These are phyloP conservation scores for Brassica nigra DNA, from an alignment of 345 rosid genomes.

Conservation along the genomic window DNA sequence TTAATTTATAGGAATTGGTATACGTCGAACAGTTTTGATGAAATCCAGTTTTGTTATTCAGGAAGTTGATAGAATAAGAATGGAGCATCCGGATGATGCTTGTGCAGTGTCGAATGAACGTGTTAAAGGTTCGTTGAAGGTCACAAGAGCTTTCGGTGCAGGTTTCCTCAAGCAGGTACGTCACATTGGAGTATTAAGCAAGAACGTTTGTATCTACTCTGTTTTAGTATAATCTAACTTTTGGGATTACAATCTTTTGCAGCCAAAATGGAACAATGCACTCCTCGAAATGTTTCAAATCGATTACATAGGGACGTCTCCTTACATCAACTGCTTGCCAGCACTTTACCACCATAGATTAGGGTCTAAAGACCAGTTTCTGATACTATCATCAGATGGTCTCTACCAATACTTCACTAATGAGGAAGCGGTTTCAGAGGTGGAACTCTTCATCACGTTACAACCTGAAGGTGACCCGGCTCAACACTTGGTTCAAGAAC, in stretches of 20 bases:
- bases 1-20: background rate
- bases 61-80: conserved; percentile 86
- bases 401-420: conserved; percentile 93
- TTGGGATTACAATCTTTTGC: conserved; percentile 37
- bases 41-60: conserved; percentile 38
- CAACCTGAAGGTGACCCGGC: conserved; percentile 99
- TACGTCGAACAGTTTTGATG: background rate
- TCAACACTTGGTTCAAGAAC: conserved; percentile 88
- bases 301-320: conserved; percentile 77
- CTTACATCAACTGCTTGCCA: conserved; percentile 82
- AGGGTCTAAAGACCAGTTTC: conserved; percentile 77
- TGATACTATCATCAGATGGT: conserved; percentile 88
- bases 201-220: background rate
- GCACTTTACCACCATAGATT: conserved; percentile 83
- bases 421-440: conserved; percentile 90
- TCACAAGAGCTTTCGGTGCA: conserved; percentile 96
- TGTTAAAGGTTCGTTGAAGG: conserved; percentile 92
- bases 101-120: conserved; percentile 75
- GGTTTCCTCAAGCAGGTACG: conserved; percentile 96
- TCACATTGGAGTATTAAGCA: background rate
- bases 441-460: conserved; percentile 74
- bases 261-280: conserved; percentile 96
- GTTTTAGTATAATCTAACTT: background rate
- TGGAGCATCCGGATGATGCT: conserved; percentile 83
- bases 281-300: conserved; percentile 91